Evolutionary conservation across 768 basidiomycete species (phyloP).

Genomic region (Lactarius hengduanensis): DNA sequence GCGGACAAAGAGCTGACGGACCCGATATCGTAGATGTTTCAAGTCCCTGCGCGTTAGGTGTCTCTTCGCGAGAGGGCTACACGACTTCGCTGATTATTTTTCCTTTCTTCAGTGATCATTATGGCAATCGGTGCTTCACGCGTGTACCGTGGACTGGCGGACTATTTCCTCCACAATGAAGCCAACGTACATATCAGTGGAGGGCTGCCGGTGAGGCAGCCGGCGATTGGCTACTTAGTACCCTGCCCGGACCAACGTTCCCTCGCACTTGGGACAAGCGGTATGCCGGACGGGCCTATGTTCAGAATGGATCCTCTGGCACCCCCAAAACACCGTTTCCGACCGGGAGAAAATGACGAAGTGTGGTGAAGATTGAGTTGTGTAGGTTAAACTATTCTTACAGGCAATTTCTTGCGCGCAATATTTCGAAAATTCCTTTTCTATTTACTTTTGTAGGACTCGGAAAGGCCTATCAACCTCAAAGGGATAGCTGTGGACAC

Average conservation of each 20-base stretch:
- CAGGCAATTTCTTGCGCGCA: too few relatives aligned
- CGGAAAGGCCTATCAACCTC: not conserved
- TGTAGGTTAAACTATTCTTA: too few relatives aligned
- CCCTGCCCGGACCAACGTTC: not conserved
- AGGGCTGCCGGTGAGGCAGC: not conserved
- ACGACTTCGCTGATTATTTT: not conserved
- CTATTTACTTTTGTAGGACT: not conserved
- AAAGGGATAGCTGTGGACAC: too few relatives aligned
- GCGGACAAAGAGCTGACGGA: not conserved
- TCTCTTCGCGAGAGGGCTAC: not conserved
- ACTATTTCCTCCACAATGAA: not conserved
- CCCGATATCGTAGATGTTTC: constrained; percentile 9
- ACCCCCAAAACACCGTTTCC: not conserved
- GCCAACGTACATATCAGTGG: not conserved
- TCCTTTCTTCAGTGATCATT: constrained; percentile 2
- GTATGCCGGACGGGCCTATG: not conserved
- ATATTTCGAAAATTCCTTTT: too few relatives aligned
- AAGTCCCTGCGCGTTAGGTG: constrained; percentile 3
- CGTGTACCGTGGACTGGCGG: not conserved
- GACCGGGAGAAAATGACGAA: not conserved
- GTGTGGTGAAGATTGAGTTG: too few relatives aligned
- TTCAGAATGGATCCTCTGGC: not conserved
- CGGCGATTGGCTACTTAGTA: not conserved
- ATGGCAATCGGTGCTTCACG: constrained; percentile 10
- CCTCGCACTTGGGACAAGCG: not conserved